Evolutionary conservation across 225 moss, liverwort and hornwort genomes (phyloP).

Genomic region (Marchantia paleacea): DNA sequence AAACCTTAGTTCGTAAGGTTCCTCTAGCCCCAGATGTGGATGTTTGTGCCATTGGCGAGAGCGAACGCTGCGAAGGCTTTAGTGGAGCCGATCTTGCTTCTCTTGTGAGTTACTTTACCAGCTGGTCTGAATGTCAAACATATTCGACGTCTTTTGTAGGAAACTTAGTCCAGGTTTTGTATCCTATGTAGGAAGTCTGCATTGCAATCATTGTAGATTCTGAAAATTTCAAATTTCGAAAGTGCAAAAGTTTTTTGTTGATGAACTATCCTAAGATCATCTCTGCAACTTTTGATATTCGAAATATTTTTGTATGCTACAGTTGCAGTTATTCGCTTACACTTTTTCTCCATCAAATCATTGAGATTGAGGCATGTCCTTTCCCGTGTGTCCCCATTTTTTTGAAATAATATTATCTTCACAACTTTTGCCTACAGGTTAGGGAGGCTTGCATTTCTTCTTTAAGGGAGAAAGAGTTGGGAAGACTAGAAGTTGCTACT

Average conservation of each 20-base stretch:
- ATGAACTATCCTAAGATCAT: too few relatives aligned
- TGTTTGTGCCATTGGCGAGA: slow-evolving; percentile 60
- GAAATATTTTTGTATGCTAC: neutral
- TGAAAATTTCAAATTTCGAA: neutral
- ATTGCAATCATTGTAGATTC: neutral
- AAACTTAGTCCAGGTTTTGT: neutral
- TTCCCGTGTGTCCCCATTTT: too few relatives aligned
- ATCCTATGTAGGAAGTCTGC: neutral
- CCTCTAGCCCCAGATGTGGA: slow-evolving; percentile 69
- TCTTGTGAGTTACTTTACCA: slow-evolving; percentile 44
- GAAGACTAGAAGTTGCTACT: slow-evolving; percentile 13
- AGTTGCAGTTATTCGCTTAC: neutral
- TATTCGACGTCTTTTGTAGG: neutral
- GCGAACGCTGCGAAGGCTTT: slow-evolving; percentile 83
- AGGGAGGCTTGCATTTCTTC: slow-evolving; percentile 90
- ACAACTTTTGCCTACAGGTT: slow-evolving; percentile 47
- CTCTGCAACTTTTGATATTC: neutral
- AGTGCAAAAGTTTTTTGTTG: too few relatives aligned
- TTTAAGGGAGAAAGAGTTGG: slow-evolving; percentile 57
- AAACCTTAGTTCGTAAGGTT: slow-evolving; percentile 70
- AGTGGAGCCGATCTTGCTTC: slow-evolving; percentile 97
- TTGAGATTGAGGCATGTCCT: too few relatives aligned
- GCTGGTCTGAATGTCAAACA: neutral
- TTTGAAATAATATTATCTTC: neutral
- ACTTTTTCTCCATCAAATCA: neutral